These are phyloP conservation scores for Trichophyton simii DNA, from an alignment of 2,329 filamentous ascomycete genomes.

Conservation along the genomic window DNA sequence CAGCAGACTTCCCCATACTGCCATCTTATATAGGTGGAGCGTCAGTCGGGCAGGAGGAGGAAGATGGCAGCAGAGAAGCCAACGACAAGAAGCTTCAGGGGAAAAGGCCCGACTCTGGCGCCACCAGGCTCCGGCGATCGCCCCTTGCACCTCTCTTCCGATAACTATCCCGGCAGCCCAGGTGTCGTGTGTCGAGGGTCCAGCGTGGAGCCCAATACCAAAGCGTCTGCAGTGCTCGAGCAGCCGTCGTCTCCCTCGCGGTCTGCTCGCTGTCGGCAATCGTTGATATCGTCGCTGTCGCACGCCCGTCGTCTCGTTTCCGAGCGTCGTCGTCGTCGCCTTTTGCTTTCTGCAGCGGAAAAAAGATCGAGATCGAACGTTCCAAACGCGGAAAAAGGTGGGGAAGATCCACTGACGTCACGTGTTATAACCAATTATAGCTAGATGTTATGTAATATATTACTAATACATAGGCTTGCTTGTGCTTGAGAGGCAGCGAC, in stretches of 20 bases:
- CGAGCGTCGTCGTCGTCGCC: neutral
- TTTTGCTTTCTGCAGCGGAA: neutral
- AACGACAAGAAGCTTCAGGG: neutral
- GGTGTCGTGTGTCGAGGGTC: neutral
- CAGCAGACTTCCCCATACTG: constrained; percentile 20
- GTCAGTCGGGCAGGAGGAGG: neutral
- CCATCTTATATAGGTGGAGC: constrained; percentile 10
- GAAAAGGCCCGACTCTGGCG: neutral
- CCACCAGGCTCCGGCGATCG: neutral
- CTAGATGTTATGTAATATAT: neutral
- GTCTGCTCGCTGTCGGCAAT: neutral
- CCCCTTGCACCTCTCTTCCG: neutral
- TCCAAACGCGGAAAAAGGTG: constrained; percentile 11
- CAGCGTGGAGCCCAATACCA: neutral
- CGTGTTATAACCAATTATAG: neutral
- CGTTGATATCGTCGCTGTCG: too few species aligned
- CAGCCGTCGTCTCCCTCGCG: neutral
- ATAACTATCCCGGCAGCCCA: too few species aligned
- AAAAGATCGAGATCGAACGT: constrained; percentile 10
- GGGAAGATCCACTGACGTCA: neutral
- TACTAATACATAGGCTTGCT: neutral
- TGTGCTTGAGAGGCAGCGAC: neutral
- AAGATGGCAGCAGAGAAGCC: neutral
- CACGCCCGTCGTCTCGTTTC: too few species aligned
- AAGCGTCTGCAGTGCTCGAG: too few species aligned